Evolutionary conservation across 371 early-diverging fungal genomes (phyloP).

Genomic region (Mortierella sp.): DNA sequence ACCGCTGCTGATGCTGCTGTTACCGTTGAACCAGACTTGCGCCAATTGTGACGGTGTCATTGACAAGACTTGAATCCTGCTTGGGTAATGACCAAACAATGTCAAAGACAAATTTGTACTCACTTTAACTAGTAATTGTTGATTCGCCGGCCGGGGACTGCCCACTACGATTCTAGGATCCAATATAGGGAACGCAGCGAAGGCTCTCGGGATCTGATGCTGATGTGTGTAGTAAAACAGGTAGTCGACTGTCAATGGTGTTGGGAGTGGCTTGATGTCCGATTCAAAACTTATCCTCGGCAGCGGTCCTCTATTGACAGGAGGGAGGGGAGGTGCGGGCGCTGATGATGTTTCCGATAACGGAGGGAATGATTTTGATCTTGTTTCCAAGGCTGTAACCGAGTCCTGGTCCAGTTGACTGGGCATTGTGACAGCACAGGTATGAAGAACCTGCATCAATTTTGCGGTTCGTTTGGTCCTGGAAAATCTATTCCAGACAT

Average conservation of each 20-base stretch:
- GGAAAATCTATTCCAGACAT: not conserved
- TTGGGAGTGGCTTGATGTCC: conserved; percentile 2
- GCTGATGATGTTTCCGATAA: not conserved
- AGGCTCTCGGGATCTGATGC: conserved; percentile 21
- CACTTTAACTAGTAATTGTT: not conserved
- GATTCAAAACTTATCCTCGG: not conserved
- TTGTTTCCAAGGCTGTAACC: not conserved
- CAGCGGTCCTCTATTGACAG: not conserved
- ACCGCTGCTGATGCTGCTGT: not conserved
- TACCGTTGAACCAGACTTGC: not conserved
- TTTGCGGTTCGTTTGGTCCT: conserved; percentile 15
- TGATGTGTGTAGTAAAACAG: conserved; percentile 36
- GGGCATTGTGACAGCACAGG: conserved; percentile 18
- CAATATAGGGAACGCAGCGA: conserved; percentile 15
- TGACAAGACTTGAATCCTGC: conserved; percentile 27
- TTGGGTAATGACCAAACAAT: conserved; percentile 26
- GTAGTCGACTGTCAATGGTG: conserved; percentile 32
- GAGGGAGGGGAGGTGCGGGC: not conserved
- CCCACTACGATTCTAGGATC: not conserved
- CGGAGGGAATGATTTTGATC: too few relatives aligned
- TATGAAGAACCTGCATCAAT: conserved; percentile 24
- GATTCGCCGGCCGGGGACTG: not conserved
- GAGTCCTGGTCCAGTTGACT: not conserved
- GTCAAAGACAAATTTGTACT: not conserved
- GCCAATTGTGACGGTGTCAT: conserved; percentile 35